Base-by-base conservation (phyloP, 139 green algal species). In the Micromonas pusilla region DNA sequence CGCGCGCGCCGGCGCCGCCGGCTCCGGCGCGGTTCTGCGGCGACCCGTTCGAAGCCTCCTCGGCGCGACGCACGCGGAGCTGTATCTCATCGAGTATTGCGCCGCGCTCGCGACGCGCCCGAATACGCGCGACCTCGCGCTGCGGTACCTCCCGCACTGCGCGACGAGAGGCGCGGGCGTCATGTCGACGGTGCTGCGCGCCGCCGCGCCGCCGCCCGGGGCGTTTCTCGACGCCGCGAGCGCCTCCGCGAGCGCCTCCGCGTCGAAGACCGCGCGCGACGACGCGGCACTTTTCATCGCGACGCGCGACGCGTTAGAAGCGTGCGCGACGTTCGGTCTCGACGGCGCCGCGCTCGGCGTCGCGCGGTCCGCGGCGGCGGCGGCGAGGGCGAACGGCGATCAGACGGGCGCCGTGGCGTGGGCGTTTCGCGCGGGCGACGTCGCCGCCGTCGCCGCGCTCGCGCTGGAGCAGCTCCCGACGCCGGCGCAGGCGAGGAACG, bases 361-460 rank as follows among this genome's bases (percentile, higher is more conserved):
- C 9, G 45, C 45, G 9, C 45, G 45, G 16, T 9, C 45, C 45
- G 45, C 45, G 9, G 45, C 45, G 9, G 45, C 45, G 16, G 45
- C 9, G 9, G 45, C 45, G 9, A 9, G 45, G 9, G 45, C 45
- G 45, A 57, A 16, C 9, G 45, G 45, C 45, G 45, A 57, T 16
- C 5, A 36, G 62, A 32, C 62, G 62, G n/a, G 62, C 62, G 62
- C 62, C n/a, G 62, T 30, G 5, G 62, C 25, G 25, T 30, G 62
- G n/a, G 13, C 20, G 62, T 13, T 30, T 32, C n/a, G 26, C 62
- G 62, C 62, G n/a, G 62, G n/a, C 20, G 62, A 68, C 25, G 62
- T 36, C 26, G 62, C 62, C 16, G 62, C 9, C 62, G 62, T 68
- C 62, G 62, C 62, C 62, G 62, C 62, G 26, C 62, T 68, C 62